A percentile compares a stretch with the other conserved stretches of the same genome.
phyloP scores from a whole-genome alignment of 331 rosid species.

The Phaseolus coccineus region DNA sequence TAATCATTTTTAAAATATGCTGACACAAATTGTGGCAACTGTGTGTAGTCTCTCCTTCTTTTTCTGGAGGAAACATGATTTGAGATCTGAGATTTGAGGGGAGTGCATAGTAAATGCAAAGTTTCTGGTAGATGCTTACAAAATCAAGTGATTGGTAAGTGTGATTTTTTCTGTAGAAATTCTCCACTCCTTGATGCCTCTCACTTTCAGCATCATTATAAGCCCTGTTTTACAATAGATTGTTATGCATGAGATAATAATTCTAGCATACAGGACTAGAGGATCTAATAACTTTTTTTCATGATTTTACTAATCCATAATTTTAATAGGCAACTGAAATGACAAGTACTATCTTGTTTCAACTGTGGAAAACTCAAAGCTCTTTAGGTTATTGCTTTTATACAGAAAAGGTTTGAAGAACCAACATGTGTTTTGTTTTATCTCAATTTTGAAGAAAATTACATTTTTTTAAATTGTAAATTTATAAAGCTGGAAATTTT shows the following conservation, averaged over 20 bases:
- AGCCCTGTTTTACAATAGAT: constrained; percentile 47
- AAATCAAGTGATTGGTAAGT: constrained; percentile 67
- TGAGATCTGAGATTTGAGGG: not conserved
- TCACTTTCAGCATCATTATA: constrained; percentile 61
- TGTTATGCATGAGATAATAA: constrained; percentile 1
- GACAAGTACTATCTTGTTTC: not conserved
- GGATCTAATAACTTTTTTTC: not conserved
- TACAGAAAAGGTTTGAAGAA: not conserved
- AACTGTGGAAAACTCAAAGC: not conserved
- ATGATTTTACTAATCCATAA: not conserved
- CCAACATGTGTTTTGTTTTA: not conserved
- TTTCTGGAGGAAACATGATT: not conserved
- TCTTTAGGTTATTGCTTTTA: not conserved
- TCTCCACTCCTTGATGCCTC: constrained; percentile 69
- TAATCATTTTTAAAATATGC: not conserved
- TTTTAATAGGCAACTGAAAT: not conserved
- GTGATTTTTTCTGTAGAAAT: constrained; percentile 68
- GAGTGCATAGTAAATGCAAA: not conserved
- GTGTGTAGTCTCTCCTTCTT: not conserved
- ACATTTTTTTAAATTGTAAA: not conserved
- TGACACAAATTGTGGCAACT: constrained; percentile 7
- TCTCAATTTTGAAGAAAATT: too few relatives aligned
- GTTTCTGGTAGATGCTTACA: constrained; percentile 49
- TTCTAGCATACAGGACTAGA: not conserved
- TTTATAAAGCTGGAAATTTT: not conserved